Base-by-base conservation (phyloP, 1,139 yeast genomes). In the Magnusiomyces sp. region DNA sequence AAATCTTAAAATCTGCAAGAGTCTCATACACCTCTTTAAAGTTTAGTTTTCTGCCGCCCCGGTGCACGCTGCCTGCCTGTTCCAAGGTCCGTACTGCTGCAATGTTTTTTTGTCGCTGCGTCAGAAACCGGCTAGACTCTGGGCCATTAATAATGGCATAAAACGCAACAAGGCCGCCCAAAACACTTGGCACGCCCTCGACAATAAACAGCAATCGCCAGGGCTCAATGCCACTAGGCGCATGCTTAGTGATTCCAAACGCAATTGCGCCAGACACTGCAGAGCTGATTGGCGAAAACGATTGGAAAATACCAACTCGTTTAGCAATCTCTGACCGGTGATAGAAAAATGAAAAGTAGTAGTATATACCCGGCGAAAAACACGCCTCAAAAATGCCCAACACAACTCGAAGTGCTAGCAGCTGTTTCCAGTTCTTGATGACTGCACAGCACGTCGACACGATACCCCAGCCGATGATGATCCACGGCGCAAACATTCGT, bases 241-340 rank as follows among this genome's bases (percentile, higher is more conserved):
- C 56, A 47, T 60, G 55, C 20, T 51, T 50, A 33, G 63, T 58
- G 80, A 83, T 53, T 2, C 67, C 68, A 47, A 61, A 64, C 6
- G 67, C 67, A 27, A 64, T 51, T 9, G 61, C 62, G 3, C 67
- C 67, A 19, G 65, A 56, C 50, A 64, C 61, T 9, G 64, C 59
- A 19, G 64, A 55, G n/a, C 65, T 62, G 40, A 64, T 39, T 2
- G 66, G 62, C n/a, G 64, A 56, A 17, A 57, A 53, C 5, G 81
- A 71, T 59, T 76, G 76, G 57, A 80, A 71, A 46, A 79, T 67
- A 29, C 82, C 76, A 58, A 76, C 76, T 62, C 84, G 68, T 47
- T 74, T 65, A 2, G 80, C 63, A 49, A 61, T 53, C 51, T 64
- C 68, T 31, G 58, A 59, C 10, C 66, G 53, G 46, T 56, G 57